phyloP scores from a whole-genome alignment of 768 basidiomycete genomes.

The Termitomyces heimii region DNA sequence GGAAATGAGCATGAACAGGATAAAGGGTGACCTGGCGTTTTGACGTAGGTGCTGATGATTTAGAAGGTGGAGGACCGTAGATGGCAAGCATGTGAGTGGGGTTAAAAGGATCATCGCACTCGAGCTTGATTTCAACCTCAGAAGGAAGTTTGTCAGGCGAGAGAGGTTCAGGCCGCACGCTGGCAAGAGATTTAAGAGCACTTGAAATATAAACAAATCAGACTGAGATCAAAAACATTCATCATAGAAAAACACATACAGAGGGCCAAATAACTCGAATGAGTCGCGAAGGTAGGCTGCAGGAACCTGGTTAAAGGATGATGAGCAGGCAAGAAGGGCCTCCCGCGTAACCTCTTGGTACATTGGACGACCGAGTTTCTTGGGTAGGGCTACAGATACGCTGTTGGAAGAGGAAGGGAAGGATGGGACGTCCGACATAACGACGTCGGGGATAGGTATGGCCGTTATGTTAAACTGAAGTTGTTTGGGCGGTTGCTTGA shows the following conservation, averaged over 20 bases:
- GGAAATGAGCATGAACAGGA: slow-evolving; percentile 64
- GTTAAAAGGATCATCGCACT: slow-evolving; percentile 25
- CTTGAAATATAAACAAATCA: slow-evolving; percentile 17
- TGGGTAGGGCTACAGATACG: slow-evolving; percentile 36
- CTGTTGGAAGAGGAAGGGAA: slow-evolving; percentile 20
- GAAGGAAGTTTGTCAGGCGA: slow-evolving; percentile 31
- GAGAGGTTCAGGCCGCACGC: slow-evolving; percentile 24
- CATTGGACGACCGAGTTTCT: slow-evolving; percentile 45
- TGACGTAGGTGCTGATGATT: slow-evolving; percentile 7
- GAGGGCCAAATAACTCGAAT: slow-evolving; percentile 36
- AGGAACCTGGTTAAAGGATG: slow-evolving; percentile 40
- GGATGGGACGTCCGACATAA: slow-evolving; percentile 23
- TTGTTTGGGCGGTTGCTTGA: slow-evolving; percentile 15
- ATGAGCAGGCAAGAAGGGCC: slow-evolving; percentile 43
- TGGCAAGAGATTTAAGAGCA: slow-evolving; percentile 32
- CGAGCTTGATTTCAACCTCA: slow-evolving; percentile 23
- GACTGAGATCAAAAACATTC: not conserved
- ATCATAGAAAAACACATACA: slow-evolving; percentile 35
- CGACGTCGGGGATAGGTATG: slow-evolving; percentile 21
- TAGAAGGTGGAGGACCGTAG: slow-evolving; percentile 16
- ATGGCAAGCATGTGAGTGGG: slow-evolving; percentile 56
- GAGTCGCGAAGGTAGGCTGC: slow-evolving; percentile 48
- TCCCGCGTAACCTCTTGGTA: slow-evolving; percentile 41
- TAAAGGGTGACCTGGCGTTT: slow-evolving; percentile 40
- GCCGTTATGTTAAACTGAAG: slow-evolving; percentile 22